A percentile compares a stretch with the other conserved stretches of the same genome.
These are phyloP conservation scores for Pseudomassariella vexata DNA, from an alignment of 2,329 filamentous ascomycete genomes.

Conservation along the genomic window DNA sequence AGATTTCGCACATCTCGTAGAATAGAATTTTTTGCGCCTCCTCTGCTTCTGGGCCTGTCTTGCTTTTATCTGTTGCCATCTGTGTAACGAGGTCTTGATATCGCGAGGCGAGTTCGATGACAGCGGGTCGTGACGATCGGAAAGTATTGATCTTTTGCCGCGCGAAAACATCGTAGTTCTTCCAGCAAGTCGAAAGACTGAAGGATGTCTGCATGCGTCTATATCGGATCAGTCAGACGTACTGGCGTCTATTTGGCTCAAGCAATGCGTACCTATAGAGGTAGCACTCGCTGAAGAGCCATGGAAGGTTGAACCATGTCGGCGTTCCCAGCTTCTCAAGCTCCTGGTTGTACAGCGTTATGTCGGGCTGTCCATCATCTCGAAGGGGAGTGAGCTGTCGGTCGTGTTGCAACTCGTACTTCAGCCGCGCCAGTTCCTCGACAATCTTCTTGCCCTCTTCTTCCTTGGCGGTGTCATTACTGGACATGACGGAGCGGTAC, in stretches of 20 bases:
- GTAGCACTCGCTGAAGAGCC: slow-evolving; percentile 93
- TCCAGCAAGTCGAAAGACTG: slow-evolving; percentile 74
- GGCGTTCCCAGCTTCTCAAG: slow-evolving; percentile 66
- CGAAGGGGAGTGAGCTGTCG: slow-evolving; percentile 65
- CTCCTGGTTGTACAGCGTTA: slow-evolving; percentile 80
- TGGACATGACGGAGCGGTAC: slow-evolving; percentile 63
- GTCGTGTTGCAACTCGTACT: slow-evolving; percentile 94
- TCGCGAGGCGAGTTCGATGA: slow-evolving; percentile 72
- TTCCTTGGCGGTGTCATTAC: slow-evolving; percentile 56
- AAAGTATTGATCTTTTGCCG: slow-evolving; percentile 90
- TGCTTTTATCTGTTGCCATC: slow-evolving; percentile 48
- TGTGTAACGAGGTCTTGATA: slow-evolving; percentile 70
- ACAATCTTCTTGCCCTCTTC: slow-evolving; percentile 85
- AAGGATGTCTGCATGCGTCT: slow-evolving; percentile 78
- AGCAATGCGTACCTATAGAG: slow-evolving; percentile 63
- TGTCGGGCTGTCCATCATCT: slow-evolving; percentile 72
- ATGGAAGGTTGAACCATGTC: slow-evolving; percentile 78
- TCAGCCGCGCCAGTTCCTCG: slow-evolving; percentile 71
- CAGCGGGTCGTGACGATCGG: slow-evolving; percentile 81
- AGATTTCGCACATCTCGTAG: slow-evolving; percentile 91
- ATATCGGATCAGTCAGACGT: slow-evolving; percentile 9
- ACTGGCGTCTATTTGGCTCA: background rate
- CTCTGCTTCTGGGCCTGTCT: slow-evolving; percentile 43
- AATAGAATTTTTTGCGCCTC: slow-evolving; percentile 76
- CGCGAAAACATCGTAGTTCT: slow-evolving; percentile 81